Percentiles rank a stretch among this genome's conserved stretches.
Conservation (phyloP, 768 basidiomycete genomes). For the Fomitopsis pulvina region DNA sequence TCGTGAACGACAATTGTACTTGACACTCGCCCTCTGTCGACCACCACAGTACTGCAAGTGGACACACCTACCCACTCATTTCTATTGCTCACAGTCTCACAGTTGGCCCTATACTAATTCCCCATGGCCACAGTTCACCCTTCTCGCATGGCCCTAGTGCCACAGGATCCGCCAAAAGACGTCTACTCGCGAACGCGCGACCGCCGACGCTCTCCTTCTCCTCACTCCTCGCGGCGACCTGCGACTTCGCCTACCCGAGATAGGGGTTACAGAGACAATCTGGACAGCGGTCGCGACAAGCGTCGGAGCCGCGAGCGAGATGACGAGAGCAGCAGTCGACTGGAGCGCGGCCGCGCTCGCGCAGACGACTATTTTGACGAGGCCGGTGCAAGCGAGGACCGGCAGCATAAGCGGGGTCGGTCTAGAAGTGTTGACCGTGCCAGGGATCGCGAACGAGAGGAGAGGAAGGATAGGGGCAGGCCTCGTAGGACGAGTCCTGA, state of each 20-base stretch:
- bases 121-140: conserved; percentile 71
- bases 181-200: conserved; percentile 12
- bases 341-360: conserved; percentile 20
- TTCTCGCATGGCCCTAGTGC: conserved; percentile 62
- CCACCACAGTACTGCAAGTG: too few species aligned
- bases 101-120: neutral
- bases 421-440: conserved; percentile 19
- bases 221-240: conserved; percentile 10
- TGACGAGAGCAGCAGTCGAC: conserved; percentile 16
- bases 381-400: conserved; percentile 7
- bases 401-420: conserved; percentile 15
- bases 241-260: conserved; percentile 17
- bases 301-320: conserved; percentile 17
- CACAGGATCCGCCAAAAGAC: conserved; percentile 28
- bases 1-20: too few species aligned
- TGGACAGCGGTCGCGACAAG: conserved; percentile 11
- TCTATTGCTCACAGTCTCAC: neutral
- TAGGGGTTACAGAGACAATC: conserved; percentile 17
- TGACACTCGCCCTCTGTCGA: too few species aligned
- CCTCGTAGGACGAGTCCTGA: conserved; percentile 30
- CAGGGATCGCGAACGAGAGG: conserved; percentile 19
- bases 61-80: too few species aligned
- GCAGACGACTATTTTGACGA: conserved; percentile 30
- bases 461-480: conserved; percentile 20
- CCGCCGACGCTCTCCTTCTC: conserved; percentile 42